A percentile compares a stretch with the other conserved stretches of the same genome.
Evolutionary conservation across 2,329 filamentous ascomycete species (phyloP).

Genomic region (Huntiella abstrusa): DNA sequence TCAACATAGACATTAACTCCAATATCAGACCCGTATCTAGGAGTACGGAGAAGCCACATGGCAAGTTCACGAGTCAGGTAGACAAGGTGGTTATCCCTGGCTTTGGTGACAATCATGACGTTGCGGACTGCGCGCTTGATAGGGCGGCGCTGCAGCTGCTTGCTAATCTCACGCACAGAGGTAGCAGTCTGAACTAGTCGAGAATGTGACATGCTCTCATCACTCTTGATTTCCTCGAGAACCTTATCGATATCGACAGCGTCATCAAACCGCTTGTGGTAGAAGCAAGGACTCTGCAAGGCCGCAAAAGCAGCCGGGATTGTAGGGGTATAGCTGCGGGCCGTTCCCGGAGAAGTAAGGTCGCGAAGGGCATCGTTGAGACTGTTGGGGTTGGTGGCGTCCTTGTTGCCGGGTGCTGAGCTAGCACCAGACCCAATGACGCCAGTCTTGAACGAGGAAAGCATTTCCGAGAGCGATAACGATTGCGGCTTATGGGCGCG

Average conservation of each 20-base stretch:
- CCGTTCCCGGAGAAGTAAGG: conserved; percentile 20
- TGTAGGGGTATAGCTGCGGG: conserved; percentile 16
- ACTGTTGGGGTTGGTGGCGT: conserved; percentile 20
- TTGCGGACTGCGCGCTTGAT: conserved; percentile 83
- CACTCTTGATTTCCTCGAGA: conserved; percentile 76
- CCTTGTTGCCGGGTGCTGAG: conserved; percentile 19
- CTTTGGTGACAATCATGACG: conserved; percentile 98
- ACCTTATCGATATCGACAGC: conserved; percentile 90
- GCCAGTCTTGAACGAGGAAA: conserved; percentile 22
- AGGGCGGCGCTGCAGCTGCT: conserved; percentile 79
- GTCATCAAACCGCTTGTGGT: conserved; percentile 91
- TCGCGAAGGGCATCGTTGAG: conserved; percentile 43
- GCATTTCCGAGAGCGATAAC: conserved; percentile 41
- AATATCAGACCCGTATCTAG: conserved; percentile 73
- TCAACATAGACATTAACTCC: conserved; percentile 98
- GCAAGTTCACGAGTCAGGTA: conserved; percentile 73
- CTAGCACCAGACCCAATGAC: conserved; percentile 18
- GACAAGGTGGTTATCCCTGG: conserved; percentile 83
- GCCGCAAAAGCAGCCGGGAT: conserved; percentile 35
- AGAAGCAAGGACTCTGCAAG: conserved; percentile 87
- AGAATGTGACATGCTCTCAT: conserved; percentile 84
- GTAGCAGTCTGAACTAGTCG: conserved; percentile 89
- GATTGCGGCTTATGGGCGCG: conserved; percentile 43
- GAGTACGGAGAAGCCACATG: conserved; percentile 72
- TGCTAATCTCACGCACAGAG: conserved; percentile 84